Evolutionary conservation across 768 basidiomycete genomes (phyloP).

Genomic region (Russula dissimulans): DNA sequence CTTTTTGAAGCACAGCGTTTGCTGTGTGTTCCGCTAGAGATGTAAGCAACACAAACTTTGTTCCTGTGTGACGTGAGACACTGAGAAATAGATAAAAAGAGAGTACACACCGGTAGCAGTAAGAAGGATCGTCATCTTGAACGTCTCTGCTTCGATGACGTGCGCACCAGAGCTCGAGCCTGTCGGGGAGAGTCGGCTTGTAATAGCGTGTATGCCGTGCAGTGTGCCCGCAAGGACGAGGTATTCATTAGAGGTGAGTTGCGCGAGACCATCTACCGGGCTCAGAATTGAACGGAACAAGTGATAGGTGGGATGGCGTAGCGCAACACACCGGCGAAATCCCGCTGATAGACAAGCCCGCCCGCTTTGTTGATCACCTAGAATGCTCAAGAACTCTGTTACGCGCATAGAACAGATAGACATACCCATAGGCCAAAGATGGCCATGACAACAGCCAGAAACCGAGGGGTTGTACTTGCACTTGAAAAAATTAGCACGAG

Average conservation of each 20-base stretch:
- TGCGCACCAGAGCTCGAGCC: constrained; percentile 81
- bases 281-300: background rate
- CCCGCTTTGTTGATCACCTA: constrained; percentile 98
- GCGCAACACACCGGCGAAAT: constrained; percentile 63
- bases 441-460: constrained; percentile 39
- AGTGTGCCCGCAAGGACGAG: constrained; percentile 93
- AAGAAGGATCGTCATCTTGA: constrained; percentile 87
- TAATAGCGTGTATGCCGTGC: constrained; percentile 98
- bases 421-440: constrained; percentile 77
- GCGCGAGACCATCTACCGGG: constrained; percentile 74
- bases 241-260: constrained; percentile 87
- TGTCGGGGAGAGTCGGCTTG: constrained; percentile 78
- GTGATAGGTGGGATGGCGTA: background rate
- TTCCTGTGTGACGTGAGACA: constrained; percentile 43
- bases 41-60: constrained; percentile 90
- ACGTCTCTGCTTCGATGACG: constrained; percentile 91
- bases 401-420: constrained; percentile 4
- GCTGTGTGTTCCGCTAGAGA: constrained; percentile 67
- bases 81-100: background rate
- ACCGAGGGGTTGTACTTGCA: too few species aligned
- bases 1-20: constrained; percentile 64
- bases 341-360: constrained; percentile 88
- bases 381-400: constrained; percentile 6
- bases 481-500: too few species aligned
- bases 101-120: constrained; percentile 70